A percentile compares a stretch with the other conserved stretches of the same genome.
Conservation (phyloP, 306 rosid species). For the Sindora glabra region DNA sequence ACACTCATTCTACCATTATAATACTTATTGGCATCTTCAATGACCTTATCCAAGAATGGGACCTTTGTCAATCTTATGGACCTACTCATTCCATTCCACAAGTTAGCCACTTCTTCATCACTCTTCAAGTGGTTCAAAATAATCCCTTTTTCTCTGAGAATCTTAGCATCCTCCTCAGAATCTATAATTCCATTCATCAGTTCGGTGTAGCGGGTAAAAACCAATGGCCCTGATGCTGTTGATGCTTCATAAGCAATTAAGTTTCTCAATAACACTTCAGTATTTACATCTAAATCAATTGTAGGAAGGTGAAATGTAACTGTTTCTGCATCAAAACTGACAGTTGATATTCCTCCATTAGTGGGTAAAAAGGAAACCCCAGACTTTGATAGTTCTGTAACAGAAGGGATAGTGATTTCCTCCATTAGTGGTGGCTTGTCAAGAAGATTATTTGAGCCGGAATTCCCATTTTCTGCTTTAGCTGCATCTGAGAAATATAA, state of each 20-base stretch:
- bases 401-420: constrained; percentile 75
- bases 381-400: constrained; percentile 41
- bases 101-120: constrained; percentile 57
- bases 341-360: constrained; percentile 40
- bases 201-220: constrained; percentile 71
- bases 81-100: constrained; percentile 87
- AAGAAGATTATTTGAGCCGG: not conserved
- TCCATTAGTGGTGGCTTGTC: constrained; percentile 51
- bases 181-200: constrained; percentile 85
- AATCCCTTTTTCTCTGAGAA: constrained; percentile 60
- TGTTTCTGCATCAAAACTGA: constrained; percentile 41
- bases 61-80: constrained; percentile 79
- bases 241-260: constrained; percentile 82
- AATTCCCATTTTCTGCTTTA: constrained; percentile 21
- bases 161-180: constrained; percentile 57
- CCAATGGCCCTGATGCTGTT: constrained; percentile 48
- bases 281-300: constrained; percentile 42
- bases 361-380: constrained; percentile 48
- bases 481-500: constrained; percentile 16
- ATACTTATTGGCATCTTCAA: constrained; percentile 68
- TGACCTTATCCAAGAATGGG: constrained; percentile 64
- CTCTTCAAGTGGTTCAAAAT: constrained; percentile 64
- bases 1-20: constrained; percentile 49
- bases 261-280: constrained; percentile 54
- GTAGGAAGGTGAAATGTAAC: constrained; percentile 52